These are phyloP conservation scores for Coelastrella sp. DNA, from an alignment of 139 green algal species.

Conservation along the genomic window DNA sequence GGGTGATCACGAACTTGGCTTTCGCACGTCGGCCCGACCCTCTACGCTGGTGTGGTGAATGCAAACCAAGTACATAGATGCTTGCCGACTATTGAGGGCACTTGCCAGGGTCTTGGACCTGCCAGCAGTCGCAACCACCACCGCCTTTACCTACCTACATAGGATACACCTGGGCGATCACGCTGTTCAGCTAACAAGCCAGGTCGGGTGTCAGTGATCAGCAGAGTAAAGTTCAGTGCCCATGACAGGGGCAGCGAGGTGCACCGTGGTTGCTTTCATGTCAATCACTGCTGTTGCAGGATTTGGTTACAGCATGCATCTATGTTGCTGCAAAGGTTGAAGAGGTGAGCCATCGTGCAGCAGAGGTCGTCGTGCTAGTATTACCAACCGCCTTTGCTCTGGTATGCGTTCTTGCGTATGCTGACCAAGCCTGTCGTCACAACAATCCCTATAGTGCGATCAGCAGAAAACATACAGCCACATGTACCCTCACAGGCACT, in stretches of 20 bases:
- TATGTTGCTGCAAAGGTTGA: constrained; percentile 42
- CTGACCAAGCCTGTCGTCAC: no score
- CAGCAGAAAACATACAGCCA: no score
- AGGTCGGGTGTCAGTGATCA: constrained; percentile 5
- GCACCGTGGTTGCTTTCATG: neutral
- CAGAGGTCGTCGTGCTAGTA: no score
- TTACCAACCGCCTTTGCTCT: no score
- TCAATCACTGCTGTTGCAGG: constrained; percentile 1
- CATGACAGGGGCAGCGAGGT: neutral
- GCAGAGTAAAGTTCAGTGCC: neutral
- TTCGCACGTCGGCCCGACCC: no score
- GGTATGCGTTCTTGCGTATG: no score
- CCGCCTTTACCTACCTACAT: constrained; percentile 33
- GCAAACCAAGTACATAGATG: neutral
- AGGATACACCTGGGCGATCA: constrained; percentile 2
- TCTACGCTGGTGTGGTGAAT: neutral
- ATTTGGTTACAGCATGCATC: constrained; percentile 38
- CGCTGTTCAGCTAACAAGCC: neutral
- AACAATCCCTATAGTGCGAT: no score
- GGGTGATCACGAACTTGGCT: no score
- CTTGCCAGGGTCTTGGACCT: constrained; percentile 16
- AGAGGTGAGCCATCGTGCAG: constrained; percentile 2
- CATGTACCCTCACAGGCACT: no score
- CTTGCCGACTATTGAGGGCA: constrained; percentile 15
- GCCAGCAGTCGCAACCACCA: constrained; percentile 14